These are phyloP conservation scores for Suillus decipiens DNA, from an alignment of 768 basidiomycete species.

Conservation along the genomic window DNA sequence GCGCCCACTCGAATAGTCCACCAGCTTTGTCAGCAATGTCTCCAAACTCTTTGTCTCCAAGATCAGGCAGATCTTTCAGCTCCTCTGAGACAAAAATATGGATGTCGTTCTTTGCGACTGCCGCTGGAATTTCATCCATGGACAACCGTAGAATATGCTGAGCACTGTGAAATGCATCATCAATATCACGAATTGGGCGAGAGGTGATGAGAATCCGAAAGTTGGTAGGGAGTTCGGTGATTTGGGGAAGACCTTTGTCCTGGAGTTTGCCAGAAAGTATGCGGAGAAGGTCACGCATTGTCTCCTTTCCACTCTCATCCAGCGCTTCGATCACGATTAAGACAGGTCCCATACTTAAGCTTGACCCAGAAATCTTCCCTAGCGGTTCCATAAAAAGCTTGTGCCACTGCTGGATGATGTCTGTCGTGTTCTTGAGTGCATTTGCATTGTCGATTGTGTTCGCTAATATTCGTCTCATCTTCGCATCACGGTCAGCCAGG, in stretches of 20 bases:
- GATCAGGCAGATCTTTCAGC: not conserved
- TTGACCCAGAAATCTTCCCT: not conserved
- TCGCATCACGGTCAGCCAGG: slow-evolving; percentile 19
- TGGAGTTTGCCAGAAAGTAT: slow-evolving; percentile 11
- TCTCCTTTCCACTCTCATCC: slow-evolving; percentile 15
- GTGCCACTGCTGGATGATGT: slow-evolving; percentile 15
- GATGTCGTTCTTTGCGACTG: not conserved
- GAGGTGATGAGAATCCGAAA: slow-evolving; percentile 15
- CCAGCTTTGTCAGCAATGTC: not conserved
- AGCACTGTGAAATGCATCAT: not conserved
- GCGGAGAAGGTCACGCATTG: slow-evolving; percentile 24
- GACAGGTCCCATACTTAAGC: slow-evolving; percentile 22
- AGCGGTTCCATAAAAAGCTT: slow-evolving; percentile 21
- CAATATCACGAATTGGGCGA: slow-evolving; percentile 11
- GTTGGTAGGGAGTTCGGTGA: slow-evolving; percentile 9
- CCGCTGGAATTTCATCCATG: not conserved
- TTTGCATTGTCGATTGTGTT: not conserved
- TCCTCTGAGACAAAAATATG: not conserved
- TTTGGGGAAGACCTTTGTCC: not conserved
- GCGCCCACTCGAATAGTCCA: slow-evolving; percentile 14
- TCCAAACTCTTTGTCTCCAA: not conserved
- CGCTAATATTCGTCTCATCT: slow-evolving; percentile 1
- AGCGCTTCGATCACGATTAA: slow-evolving; percentile 29
- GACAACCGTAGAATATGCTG: not conserved
- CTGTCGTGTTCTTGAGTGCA: not conserved